Evolutionary conservation across 1,284 basidiomycete species (phyloP).

Genomic region (Chalciporus piperatoides): DNA sequence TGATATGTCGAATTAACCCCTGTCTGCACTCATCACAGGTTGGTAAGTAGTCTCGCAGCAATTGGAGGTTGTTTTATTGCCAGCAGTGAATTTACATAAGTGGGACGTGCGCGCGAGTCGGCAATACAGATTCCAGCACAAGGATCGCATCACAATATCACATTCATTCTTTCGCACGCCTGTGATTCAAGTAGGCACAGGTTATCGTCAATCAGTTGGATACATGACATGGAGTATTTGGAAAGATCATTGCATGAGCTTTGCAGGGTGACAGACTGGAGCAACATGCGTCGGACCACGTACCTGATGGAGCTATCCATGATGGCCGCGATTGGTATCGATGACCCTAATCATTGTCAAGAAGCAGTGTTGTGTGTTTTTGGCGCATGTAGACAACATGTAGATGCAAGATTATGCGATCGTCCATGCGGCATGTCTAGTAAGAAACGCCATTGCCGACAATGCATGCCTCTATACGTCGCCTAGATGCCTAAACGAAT

Average conservation of each 20-base stretch:
- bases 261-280: slow-evolving; percentile 5
- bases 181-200: too few species aligned
- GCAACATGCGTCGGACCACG: slow-evolving; percentile 21
- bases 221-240: not conserved
- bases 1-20: not conserved
- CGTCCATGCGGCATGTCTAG: slow-evolving; percentile 8
- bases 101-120: too few species aligned
- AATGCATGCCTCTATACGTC: not conserved
- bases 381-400: slow-evolving; percentile 5
- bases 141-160: not conserved
- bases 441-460: not conserved
- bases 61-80: not conserved
- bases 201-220: not conserved
- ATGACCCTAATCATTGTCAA: slow-evolving; percentile 22
- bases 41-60: too few species aligned
- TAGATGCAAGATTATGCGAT: slow-evolving; percentile 1
- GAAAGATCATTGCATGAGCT: slow-evolving; percentile 5
- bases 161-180: not conserved
- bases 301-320: slow-evolving; percentile 17
- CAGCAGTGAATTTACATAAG: too few species aligned
- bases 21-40: too few species aligned
- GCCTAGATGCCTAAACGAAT: not conserved
- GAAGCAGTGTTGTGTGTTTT: slow-evolving; percentile 11
- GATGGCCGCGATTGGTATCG: slow-evolving; percentile 29
- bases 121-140: not conserved